Evolutionary conservation across 1,139 yeast species (phyloP), one percentile per base, ranked within the genome.

Genomic region (Yamadazyma epiphylla): DNA sequence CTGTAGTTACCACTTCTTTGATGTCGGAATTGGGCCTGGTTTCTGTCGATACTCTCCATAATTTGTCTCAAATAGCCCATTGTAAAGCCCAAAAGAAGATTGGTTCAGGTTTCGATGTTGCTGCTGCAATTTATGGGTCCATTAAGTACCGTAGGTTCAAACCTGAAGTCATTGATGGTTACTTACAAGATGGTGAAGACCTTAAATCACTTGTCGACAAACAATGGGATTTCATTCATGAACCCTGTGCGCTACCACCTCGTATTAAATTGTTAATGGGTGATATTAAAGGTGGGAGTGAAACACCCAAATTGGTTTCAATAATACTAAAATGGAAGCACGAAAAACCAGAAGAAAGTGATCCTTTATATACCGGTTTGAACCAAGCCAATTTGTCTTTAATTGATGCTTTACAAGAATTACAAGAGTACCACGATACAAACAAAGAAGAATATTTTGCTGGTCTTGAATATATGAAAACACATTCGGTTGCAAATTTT

Each of bases 61-160:
- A 87, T 45, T 59, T 87, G 20, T 77, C 96, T 0, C 98, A 91
- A 51, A 64, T 86, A 9, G 84, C 95, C 1, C 98, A 91, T 53
- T 89, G 96, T 53, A 73, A 75, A 33, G 97, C 98, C 2, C 98
- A 91, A 53, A 85, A 86, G 26, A 94, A 94, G 54, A 80, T 91
- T 16, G 98, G 98, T 0, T 86, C 96, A 3, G 98, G 98, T 0
- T 91, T 91, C 54, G 98, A 91, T 51, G 94, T 94, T 25, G 97
- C 95, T 0, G 81, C 97, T 6, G 98, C 98, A 0, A 81, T 86
- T 0, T 91, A 72, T 55, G 98, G 98, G 3, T 84, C 96, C 0
- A 83, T 89, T 27, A 70, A 79, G 5, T 91, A 91, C 55, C 69
- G 74, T 23, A 64, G 98, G 38, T 91, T 91, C 48, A 59, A 61